Evolutionary conservation across 2,329 filamentous ascomycete genomes (phyloP).

Genomic region (Fusarium nelsonii): DNA sequence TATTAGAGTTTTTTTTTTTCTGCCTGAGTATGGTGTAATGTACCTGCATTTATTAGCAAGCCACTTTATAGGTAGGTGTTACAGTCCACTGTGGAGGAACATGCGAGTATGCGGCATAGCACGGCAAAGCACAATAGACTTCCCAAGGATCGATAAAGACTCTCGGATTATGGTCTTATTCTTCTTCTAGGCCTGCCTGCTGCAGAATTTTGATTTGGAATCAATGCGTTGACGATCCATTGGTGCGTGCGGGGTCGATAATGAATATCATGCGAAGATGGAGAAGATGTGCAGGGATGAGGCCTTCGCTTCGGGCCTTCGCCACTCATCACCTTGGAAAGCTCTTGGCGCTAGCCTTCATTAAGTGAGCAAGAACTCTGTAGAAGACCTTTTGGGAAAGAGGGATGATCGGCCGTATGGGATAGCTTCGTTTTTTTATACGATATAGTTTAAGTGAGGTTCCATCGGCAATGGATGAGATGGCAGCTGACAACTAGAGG

Average conservation of each 20-base stretch:
- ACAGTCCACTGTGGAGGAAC: neutral
- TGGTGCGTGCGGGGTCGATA: constrained; percentile 13
- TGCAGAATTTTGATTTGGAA: constrained; percentile 29
- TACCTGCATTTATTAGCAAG: constrained; percentile 25
- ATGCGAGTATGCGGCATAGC: neutral
- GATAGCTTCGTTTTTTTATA: neutral
- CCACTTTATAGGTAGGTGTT: constrained; percentile 5
- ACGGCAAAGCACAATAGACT: neutral
- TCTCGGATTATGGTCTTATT: neutral
- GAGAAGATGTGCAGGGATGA: neutral
- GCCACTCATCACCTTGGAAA: constrained; percentile 15
- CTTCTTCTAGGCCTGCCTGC: neutral
- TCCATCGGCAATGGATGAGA: neutral
- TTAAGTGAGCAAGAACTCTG: neutral
- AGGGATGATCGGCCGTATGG: neutral
- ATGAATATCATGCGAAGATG: constrained; percentile 5
- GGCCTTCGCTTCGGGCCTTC: constrained; percentile 11
- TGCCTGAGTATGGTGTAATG: neutral
- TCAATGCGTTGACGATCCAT: constrained; percentile 11
- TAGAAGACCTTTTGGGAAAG: neutral
- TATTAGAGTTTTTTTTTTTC: constrained; percentile 8
- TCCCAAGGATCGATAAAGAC: neutral
- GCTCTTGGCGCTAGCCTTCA: constrained; percentile 1
- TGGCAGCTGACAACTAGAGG: neutral
- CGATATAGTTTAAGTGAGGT: constrained; percentile 1